phyloP scores from a whole-genome alignment of 2,329 filamentous ascomycete genomes.

The Pyricularia pennisetigena region DNA sequence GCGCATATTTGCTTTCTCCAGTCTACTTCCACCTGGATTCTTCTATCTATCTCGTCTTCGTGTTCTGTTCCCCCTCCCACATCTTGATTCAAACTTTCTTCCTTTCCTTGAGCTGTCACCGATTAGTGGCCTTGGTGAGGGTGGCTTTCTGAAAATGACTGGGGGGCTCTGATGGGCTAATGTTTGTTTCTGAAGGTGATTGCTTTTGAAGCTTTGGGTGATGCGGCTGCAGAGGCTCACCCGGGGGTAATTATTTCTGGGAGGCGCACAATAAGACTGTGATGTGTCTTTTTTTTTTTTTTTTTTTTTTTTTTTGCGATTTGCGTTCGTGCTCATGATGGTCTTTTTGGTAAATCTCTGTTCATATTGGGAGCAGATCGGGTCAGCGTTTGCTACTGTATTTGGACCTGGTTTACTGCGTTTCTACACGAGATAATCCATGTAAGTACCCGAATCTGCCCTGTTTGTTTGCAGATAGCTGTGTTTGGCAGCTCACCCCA shows the following conservation, averaged over 20 bases:
- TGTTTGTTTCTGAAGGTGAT: neutral
- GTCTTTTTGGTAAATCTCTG: neutral
- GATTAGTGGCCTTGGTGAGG: neutral
- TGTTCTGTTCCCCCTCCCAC: neutral
- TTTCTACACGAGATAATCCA: neutral
- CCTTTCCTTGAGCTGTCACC: neutral
- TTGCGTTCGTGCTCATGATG: neutral
- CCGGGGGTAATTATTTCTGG: neutral
- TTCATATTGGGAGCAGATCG: neutral
- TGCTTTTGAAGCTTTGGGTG: neutral
- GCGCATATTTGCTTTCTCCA: neutral
- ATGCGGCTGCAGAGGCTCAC: neutral
- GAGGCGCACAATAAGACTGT: too few species aligned
- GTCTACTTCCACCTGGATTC: constrained; percentile 5
- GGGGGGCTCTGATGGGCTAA: neutral
- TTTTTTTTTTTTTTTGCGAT: neutral
- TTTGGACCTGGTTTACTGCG: neutral
- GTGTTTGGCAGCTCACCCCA: neutral
- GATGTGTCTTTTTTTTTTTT: too few species aligned
- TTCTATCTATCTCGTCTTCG: neutral
- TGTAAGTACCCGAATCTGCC: neutral
- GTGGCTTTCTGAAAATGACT: neutral
- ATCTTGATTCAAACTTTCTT: neutral
- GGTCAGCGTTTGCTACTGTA: neutral
- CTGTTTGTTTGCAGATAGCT: neutral